A percentile compares a stretch with the other conserved stretches of the same genome.
Conservation (phyloP, 176 grass and related monocot genomes). For the Zizania latifolia region DNA sequence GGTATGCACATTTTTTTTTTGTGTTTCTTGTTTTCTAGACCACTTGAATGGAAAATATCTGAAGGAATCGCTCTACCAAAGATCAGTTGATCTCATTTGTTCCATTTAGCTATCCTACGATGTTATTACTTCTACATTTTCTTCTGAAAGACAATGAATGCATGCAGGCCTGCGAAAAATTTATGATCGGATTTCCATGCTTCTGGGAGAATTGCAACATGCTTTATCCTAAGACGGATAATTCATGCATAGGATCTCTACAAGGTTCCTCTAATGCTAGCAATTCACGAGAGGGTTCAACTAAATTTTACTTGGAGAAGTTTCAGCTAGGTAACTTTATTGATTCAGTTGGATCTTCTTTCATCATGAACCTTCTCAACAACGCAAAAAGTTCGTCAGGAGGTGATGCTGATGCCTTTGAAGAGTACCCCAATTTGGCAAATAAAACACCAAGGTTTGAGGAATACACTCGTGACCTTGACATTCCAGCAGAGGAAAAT, state of each 20-base stretch:
- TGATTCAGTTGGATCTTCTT: background rate
- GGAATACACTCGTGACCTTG: slow-evolving; percentile 13
- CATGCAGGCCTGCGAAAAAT: slow-evolving; percentile 24
- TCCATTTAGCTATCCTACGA: background rate
- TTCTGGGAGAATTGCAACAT: slow-evolving; percentile 25
- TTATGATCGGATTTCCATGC: slow-evolving; percentile 20
- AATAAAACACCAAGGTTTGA: slow-evolving; percentile 18
- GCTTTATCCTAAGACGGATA: background rate
- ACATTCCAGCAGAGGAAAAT: background rate
- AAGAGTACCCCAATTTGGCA: background rate
- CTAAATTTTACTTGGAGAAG: slow-evolving; percentile 15
- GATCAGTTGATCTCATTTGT: background rate
- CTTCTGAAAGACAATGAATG: too few relatives aligned
- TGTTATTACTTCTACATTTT: background rate
- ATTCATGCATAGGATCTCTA: background rate
- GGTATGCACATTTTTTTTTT: slow-evolving; percentile 7
- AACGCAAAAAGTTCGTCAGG: background rate
- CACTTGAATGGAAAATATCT: background rate
- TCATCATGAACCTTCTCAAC: background rate
- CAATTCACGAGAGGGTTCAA: background rate
- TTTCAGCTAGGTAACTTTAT: slow-evolving; percentile 3
- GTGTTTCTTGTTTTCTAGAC: background rate
- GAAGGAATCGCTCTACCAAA: background rate
- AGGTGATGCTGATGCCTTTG: background rate
- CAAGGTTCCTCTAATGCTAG: background rate